Evolutionary conservation across 148 eudicot genomes (phyloP), one percentile per base, ranked within the genome.

Genomic region (Diospyros kaki): DNA sequence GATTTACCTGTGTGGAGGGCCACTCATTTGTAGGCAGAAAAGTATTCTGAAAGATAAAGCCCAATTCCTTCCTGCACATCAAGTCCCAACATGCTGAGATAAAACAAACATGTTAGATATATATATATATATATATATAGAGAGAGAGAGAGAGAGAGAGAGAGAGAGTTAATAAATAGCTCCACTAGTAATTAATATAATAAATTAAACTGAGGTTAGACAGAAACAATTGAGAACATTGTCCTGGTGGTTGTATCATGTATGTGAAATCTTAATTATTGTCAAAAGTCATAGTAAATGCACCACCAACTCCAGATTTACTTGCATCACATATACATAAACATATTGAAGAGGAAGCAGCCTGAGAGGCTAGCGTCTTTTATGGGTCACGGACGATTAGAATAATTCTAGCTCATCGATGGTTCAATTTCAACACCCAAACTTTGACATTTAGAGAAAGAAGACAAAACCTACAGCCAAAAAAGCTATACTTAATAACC

Each of bases 241-340:
- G 63, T 17, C 18, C 17, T 17, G 50, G 60, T 41, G n/a, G 42
- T 44, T 56, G 51, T 52, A 77, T 63, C 58, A 38, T 53, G 46
- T 58, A 72, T 60, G 58, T 77, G 54, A 53, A 64, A 62, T 77
- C 63, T 18, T 42, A 62, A 41, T 77, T 75, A 77, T 73, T 69
- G 69, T 69, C 67, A 71, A 28, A 28, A 28, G 28, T 28, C 28
- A 28, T 28, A 28, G 28, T 28, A 71, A 64, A 14, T 6, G 41
- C 5, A 64, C 14, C 68, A 42, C 9, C 1, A 42, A 5, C 68
- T 64, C 44, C 45, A 44, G 46, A 41, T 48, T 63, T 28, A 28
- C 28, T 28, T 28, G 28, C 28, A 28, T 28, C 28, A 28, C 0
- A 28, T 28, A 28, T 28, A 28, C 28, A 28, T 28, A 28, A 28